Percentiles rank a stretch among this genome's conserved stretches.
Evolutionary conservation across 2,329 filamentous ascomycete genomes (phyloP).

Genomic region (Pezicula neosporulosa): DNA sequence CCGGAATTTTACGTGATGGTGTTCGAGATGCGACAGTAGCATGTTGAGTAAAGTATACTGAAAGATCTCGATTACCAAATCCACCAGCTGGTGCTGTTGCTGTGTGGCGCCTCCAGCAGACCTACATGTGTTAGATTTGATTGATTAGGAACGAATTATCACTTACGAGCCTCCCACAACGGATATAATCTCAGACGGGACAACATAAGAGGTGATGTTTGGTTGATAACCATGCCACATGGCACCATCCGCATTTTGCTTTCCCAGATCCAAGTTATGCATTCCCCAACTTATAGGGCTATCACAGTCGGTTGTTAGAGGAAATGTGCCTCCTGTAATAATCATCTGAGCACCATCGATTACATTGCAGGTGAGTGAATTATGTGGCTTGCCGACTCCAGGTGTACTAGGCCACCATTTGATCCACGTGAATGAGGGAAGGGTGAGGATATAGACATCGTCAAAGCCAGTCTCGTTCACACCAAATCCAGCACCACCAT

Average conservation of each 20-base stretch:
- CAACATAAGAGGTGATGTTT: slow-evolving; percentile 47
- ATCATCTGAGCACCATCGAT: slow-evolving; percentile 56
- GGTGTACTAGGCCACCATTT: slow-evolving; percentile 38
- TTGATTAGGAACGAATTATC: neutral
- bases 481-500: slow-evolving; percentile 52
- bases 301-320: slow-evolving; percentile 47
- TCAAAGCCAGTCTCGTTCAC: slow-evolving; percentile 49
- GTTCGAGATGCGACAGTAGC: slow-evolving; percentile 42
- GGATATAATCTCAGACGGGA: slow-evolving; percentile 47
- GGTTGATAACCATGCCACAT: slow-evolving; percentile 50
- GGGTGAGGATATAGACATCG: slow-evolving; percentile 58
- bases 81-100: slow-evolving; percentile 43
- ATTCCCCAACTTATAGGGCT: slow-evolving; percentile 47
- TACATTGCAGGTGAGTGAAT: slow-evolving; percentile 57
- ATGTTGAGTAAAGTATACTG: slow-evolving; percentile 48
- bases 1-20: slow-evolving; percentile 42
- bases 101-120: slow-evolving; percentile 51
- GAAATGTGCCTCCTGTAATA: slow-evolving; percentile 58
- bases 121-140: slow-evolving; percentile 14
- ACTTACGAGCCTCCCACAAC: slow-evolving; percentile 44
- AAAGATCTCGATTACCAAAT: slow-evolving; percentile 49
- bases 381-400: slow-evolving; percentile 41
- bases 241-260: slow-evolving; percentile 40
- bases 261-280: slow-evolving; percentile 52
- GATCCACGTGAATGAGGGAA: slow-evolving; percentile 63